Percentiles rank a stretch among this genome's conserved stretches.
Evolutionary conservation across 306 rosid genomes (phyloP).

Genomic region (Prosopis cineraria): DNA sequence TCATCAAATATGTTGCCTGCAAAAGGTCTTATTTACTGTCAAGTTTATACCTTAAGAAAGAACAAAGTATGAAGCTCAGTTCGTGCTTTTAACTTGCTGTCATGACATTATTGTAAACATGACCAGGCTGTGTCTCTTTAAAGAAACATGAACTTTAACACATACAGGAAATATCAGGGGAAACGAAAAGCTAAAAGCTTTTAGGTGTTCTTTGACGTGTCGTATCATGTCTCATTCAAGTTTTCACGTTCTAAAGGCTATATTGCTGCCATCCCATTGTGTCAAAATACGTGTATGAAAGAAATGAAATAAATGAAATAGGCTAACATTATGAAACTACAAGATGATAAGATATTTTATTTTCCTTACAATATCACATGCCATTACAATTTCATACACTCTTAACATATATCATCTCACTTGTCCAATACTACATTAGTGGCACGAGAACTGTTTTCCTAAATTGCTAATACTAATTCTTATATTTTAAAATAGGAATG

Average conservation of each 20-base stretch:
- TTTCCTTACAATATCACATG: slow-evolving; percentile 16
- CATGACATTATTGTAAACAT: not conserved
- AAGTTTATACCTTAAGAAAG: slow-evolving; percentile 5
- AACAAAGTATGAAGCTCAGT: not conserved
- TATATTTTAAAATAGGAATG: slow-evolving; percentile 13
- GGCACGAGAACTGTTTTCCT: not conserved
- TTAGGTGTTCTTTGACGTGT: not conserved
- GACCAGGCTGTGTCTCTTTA: slow-evolving; percentile 1
- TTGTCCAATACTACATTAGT: slow-evolving; percentile 2
- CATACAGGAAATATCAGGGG: not conserved
- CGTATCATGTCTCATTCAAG: not conserved
- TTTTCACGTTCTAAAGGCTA: slow-evolving; percentile 1
- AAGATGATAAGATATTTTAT: not conserved
- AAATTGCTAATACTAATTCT: slow-evolving; percentile 15
- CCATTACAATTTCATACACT: not conserved
- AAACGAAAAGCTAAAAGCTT: not conserved
- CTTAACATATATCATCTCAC: not conserved
- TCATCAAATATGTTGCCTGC: slow-evolving; percentile 48
- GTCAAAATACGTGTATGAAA: slow-evolving; percentile 1
- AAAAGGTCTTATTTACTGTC: slow-evolving; percentile 27
- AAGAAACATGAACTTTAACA: not conserved
- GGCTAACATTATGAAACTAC: not conserved
- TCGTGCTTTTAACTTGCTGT: slow-evolving; percentile 9
- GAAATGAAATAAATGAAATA: slow-evolving; percentile 17
- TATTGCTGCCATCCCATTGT: not conserved